Evolutionary conservation across 768 basidiomycete species (phyloP).

Genomic region (Crucibulum laeve): DNA sequence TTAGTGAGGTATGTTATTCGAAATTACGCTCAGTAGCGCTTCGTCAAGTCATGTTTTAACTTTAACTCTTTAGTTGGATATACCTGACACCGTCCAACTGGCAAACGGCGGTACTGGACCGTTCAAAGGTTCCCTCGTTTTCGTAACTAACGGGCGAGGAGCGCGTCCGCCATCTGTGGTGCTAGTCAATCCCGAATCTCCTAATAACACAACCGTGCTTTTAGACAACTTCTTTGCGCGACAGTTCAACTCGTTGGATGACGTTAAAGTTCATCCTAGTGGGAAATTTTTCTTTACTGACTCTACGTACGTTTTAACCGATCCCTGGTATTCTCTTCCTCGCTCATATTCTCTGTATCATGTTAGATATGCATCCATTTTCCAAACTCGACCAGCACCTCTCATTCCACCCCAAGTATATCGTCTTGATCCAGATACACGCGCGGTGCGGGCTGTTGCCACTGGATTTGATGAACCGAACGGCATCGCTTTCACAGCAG

Average conservation of each 20-base stretch:
- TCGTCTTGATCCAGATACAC: constrained; percentile 62
- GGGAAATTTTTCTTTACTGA: constrained; percentile 77
- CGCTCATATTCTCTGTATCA: not conserved
- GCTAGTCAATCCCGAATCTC: constrained; percentile 58
- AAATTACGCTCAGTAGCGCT: not conserved
- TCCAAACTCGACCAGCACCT: constrained; percentile 62
- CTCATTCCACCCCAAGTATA: constrained; percentile 75
- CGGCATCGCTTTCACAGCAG: constrained; percentile 68
- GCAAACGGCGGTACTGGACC: constrained; percentile 69
- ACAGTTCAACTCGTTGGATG: constrained; percentile 81
- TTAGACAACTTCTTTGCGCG: constrained; percentile 77
- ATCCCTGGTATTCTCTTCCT: not conserved
- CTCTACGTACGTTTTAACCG: constrained; percentile 39
- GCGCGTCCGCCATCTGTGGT: constrained; percentile 58
- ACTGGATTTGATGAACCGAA: constrained; percentile 70
- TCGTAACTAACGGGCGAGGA: constrained; percentile 65
- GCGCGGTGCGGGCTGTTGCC: constrained; percentile 66
- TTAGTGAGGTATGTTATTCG: not conserved
- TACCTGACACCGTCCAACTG: constrained; percentile 59
- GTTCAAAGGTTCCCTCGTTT: constrained; percentile 51
- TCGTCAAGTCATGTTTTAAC: too few relatives aligned
- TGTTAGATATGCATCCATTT: constrained; percentile 56
- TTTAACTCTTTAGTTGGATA: constrained; percentile 46
- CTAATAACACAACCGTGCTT: constrained; percentile 64
- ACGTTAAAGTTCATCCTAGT: constrained; percentile 70